Evolutionary conservation across 2,329 filamentous ascomycete species (phyloP), one percentile per base, ranked within the genome.

Genomic region (Lachnum nothofagi): DNA sequence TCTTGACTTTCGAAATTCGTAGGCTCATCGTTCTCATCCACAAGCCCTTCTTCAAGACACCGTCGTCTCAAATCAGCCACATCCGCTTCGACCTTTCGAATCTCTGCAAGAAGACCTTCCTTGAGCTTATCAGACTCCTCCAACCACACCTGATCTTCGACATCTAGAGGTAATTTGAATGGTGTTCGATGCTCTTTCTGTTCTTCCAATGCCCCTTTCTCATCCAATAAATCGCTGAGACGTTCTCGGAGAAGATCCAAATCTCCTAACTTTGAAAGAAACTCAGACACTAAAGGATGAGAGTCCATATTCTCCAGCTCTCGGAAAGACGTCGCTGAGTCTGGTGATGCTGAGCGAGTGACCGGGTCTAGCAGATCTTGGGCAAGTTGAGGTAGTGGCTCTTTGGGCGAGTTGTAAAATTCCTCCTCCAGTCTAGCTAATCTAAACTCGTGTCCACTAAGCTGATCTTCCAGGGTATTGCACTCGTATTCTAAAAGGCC

Each of bases 11-110:
- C 23, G 8, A 60, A 46, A 23, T 45, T 34, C 2, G 50, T 52
- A 3, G 57, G 57, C 1, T 61, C 46, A 6, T 52, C 59, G 35
- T 52, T 35, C 10, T 61, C 51, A 31, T 63, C 58, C 4, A 62
- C 48, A 8, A 63, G 37, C 5, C 54, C 56, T 16, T 44, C 23
- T 9, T 38, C 19, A 1, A 60, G 37, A 27, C 60, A 63, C 4
- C 51, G 10, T 17, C 33, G 12, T 22, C 42, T 49, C 27, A 62
- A 48, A 1, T 33, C 5, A 10, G 38, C 31, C 0, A 51, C 38
- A 12, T 58, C 55, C 1, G 12, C 31, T 16, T 56, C 42, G 1
- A 41, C 17, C 19, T 16, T 10, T 8, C 42, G 14, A 16, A 60
- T 49, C 20, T 60, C 19, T 2, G 29, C 17, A 2, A 41, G 8